Evolutionary conservation across 371 early-diverging fungal genomes (phyloP), one percentile per base, ranked within the genome.

Genomic region (Syncephalastrum sp.): DNA sequence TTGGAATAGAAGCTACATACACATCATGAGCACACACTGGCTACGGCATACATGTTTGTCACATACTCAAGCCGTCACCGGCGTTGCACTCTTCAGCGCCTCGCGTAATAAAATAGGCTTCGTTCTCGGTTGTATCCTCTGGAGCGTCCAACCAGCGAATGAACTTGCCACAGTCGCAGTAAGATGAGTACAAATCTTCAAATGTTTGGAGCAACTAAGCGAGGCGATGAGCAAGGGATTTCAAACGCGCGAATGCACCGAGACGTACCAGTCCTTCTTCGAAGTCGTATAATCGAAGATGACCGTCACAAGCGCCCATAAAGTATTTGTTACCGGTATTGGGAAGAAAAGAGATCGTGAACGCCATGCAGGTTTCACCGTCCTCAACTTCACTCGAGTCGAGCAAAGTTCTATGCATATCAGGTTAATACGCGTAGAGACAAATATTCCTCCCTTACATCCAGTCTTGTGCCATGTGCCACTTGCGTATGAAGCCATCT

Each of bases 291-390:
- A 96, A 68, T 48, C 87, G 77, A 12, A 95, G 60, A 50, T 88
- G 85, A 60, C 89, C 93, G 62, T 96, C 96, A 33, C 90, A 89
- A 2, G 96, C 90, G 2, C 91, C 93, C 29, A 93, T 57, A 69
- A 96, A 94, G 74, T 89, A 94, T 55, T 86, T 87, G 74, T 96
- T 95, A 38, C 94, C 96, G 0, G 91, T 89, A 59, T 92, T 83
- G 3, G 96, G 96, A n/a, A 94, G 71, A 71, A 95, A 95, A 1
- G 93, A 89, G 3, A 93, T 88, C 0, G 89, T 92, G 72, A 96
- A 96, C 5, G 93, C 95, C 94, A 96, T 96, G 71, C 94, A 95
- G 0, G 94, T 94, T 13, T 87, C 74, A 13, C 89, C 90, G 49
- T 96, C 95, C 24, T 72, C 72, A 82, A 96, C 86, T 48, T 75